phyloP scores from a whole-genome alignment of 169 alveolate species.

The Eimeria praecox region DNA sequence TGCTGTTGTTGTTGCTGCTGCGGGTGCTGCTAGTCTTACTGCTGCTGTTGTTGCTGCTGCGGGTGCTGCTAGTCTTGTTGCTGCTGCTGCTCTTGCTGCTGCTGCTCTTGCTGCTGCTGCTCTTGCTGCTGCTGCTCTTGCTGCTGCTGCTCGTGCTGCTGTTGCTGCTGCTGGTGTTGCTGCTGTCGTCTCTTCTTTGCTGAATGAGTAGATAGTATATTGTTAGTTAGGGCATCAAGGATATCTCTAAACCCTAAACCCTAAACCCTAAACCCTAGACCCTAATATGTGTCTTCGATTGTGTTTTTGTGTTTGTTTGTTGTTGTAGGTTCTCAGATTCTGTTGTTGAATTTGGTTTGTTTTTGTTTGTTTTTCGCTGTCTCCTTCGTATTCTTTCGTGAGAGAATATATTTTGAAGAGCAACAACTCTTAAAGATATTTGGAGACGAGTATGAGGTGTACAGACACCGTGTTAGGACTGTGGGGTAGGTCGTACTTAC shows the following conservation, averaged over 20 bases:
- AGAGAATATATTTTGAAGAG: slow-evolving; percentile 69
- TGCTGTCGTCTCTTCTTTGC: background rate
- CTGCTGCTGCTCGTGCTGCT: too few relatives aligned
- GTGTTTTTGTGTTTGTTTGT: background rate
- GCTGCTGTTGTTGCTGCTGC: too few relatives aligned
- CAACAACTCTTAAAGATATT: slow-evolving; percentile 35
- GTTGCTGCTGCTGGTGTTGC: background rate
- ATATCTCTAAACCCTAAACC: background rate
- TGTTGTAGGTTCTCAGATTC: slow-evolving; percentile 72
- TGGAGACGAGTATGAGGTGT: slow-evolving; percentile 50
- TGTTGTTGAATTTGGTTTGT: slow-evolving; percentile 40
- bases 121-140: background rate
- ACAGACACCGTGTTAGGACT: slow-evolving; percentile 58
- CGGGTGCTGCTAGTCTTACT: too few relatives aligned
- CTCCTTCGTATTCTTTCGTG: slow-evolving; percentile 59
- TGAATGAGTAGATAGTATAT: too few relatives aligned
- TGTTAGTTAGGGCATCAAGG: too few relatives aligned
- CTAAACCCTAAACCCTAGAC: background rate
- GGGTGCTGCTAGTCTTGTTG: too few relatives aligned
- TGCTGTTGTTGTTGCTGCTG: too few relatives aligned
- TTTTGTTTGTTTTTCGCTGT: slow-evolving; percentile 25
- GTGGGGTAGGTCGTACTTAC: background rate
- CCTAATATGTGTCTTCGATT: background rate
- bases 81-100: background rate
- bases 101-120: background rate